These are phyloP conservation scores for Linum tenue DNA, from an alignment of 345 rosid genomes.

Conservation along the genomic window DNA sequence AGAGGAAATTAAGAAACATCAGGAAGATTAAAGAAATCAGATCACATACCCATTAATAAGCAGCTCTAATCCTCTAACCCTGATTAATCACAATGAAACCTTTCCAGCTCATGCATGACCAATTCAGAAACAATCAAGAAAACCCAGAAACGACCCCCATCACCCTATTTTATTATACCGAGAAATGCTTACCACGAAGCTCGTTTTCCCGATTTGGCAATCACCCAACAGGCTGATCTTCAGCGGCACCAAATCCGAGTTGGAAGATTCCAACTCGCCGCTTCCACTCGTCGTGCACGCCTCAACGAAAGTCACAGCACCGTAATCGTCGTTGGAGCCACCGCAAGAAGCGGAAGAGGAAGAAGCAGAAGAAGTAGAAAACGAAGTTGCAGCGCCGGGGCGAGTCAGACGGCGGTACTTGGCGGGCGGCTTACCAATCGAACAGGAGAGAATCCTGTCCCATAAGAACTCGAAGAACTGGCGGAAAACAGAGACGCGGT, in stretches of 20 bases:
- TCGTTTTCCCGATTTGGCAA: conserved; percentile 86
- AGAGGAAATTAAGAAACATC: not conserved
- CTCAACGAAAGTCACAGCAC: conserved; percentile 3
- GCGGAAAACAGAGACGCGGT: conserved; percentile 49
- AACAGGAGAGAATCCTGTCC: conserved; percentile 72
- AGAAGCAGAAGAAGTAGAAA: not conserved
- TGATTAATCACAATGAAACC: not conserved
- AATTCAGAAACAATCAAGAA: not conserved
- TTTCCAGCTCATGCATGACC: not conserved
- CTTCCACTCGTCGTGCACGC: conserved; percentile 13
- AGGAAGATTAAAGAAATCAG: not conserved
- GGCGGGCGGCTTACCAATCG: conserved; percentile 41
- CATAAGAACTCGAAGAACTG: conserved; percentile 58
- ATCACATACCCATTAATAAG: not conserved
- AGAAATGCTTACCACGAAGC: conserved; percentile 54
- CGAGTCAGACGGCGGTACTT: conserved; percentile 42
- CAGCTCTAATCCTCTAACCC: not conserved
- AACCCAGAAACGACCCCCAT: not conserved
- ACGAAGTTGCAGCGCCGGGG: conserved; percentile 11
- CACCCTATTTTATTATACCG: not conserved
- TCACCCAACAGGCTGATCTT: conserved; percentile 93
- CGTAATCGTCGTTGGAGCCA: conserved; percentile 6
- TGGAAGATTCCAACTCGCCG: conserved; percentile 31
- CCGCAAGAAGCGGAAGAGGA: conserved; percentile 32
- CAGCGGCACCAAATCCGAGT: conserved; percentile 71